Base-by-base conservation (phyloP, 345 rosid genomes). In the Rhodomyrtus tomentosa region DNA sequence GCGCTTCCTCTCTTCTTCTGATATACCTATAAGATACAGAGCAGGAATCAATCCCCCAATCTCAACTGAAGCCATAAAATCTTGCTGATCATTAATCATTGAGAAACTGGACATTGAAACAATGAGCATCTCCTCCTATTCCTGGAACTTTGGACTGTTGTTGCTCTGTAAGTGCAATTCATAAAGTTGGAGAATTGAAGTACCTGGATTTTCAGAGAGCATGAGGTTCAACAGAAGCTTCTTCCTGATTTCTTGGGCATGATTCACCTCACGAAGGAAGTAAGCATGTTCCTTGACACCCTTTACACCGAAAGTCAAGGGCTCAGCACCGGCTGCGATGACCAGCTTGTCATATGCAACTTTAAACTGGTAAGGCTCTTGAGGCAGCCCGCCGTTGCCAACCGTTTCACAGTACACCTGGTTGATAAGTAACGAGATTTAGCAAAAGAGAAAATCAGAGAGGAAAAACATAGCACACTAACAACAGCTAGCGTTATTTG, bases 201-300 rank as follows among this genome's bases (percentile, higher is more conserved):
- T 81, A 91, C 99, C 98, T 87, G 99, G 99, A 90, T 92, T 95
- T 85, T 95, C 94, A 58, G 98, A 92, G 68, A 95, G 96, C 99
- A 95, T 97, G 79, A 97, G 92, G 89, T 97, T 95, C 86, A 97
- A 89, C 76, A 97, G 96, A 87, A 97, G 98, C 88, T 93, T 97
- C 90, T 93, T 95, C 81, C 96, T 93, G 52, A 97, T 97, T 85
- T 97, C 98, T 85, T 95, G 99, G 84, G 99, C 99, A 68, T 94
- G 99, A 81, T 91, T 89, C 87, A 95, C 99, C 91, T 97, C 99
- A 18, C 98, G 95, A 10, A 96, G 96, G 88, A 97, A 97, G 79
- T 86, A 93, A 22, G 99, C 98, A 82, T 97, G 93, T 72, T 94
- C 99, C n/a, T 90, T 84, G 52, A 97, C 98, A 18, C 99, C 99